phyloP scores from a whole-genome alignment of 805 yeast genomes.

The Lachancea mirantina region DNA sequence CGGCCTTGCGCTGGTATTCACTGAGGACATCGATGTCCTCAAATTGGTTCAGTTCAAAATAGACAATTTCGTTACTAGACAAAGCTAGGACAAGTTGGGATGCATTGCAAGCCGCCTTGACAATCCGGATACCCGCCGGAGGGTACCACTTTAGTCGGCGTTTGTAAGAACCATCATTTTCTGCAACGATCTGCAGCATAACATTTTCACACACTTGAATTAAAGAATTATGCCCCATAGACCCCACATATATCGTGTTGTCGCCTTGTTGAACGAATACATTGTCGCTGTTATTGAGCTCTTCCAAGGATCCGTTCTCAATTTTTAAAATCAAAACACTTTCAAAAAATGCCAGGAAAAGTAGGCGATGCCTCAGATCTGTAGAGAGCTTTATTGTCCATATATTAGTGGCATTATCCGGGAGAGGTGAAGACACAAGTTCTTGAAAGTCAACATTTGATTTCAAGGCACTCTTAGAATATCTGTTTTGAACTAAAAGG shows the following conservation, averaged over 20 bases:
- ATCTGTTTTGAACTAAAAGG: constrained; percentile 24
- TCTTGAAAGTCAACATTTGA: constrained; percentile 54
- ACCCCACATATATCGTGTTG: constrained; percentile 61
- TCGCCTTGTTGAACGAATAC: constrained; percentile 50
- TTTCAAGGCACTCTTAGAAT: constrained; percentile 39
- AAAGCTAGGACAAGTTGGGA: constrained; percentile 66
- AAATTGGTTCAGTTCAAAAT: constrained; percentile 61
- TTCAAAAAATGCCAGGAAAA: constrained; percentile 20
- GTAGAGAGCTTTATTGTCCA: constrained; percentile 52
- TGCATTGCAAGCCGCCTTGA: constrained; percentile 53
- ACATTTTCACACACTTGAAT: constrained; percentile 72
- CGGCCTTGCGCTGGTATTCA: constrained; percentile 60
- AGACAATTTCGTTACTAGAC: constrained; percentile 66
- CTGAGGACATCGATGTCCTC: constrained; percentile 51
- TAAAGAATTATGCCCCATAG: constrained; percentile 54
- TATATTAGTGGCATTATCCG: constrained; percentile 52
- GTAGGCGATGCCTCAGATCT: constrained; percentile 19
- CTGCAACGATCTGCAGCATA: constrained; percentile 44
- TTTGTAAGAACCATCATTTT: constrained; percentile 17
- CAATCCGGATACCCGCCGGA: constrained; percentile 64
- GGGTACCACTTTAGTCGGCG: constrained; percentile 60
- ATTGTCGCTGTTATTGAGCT: constrained; percentile 68
- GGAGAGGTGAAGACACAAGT: constrained; percentile 70
- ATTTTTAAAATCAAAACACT: constrained; percentile 21
- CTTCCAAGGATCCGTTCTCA: constrained; percentile 51